Evolutionary conservation across 2,329 filamentous ascomycete genomes (phyloP), one percentile per base, ranked within the genome.

Genomic region (Botryotinia globosa): DNA sequence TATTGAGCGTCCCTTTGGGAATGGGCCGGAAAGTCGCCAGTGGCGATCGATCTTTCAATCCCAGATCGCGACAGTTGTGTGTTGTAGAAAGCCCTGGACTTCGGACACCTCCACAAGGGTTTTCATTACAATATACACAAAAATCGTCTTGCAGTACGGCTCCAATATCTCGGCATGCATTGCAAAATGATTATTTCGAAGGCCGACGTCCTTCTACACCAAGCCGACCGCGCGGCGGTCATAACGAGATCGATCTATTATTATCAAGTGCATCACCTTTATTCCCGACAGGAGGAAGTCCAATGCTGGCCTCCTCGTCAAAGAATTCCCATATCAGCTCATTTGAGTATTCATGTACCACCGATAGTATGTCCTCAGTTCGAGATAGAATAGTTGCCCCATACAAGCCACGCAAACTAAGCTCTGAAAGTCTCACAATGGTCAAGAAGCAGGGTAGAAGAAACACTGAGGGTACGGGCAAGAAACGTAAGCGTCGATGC

Each of bases 361-460:
- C 71, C 1, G 74, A 74, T 71, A 77, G 73, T 37, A 48, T 71
- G 37, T 69, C 74, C 9, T 72, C 59, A 54, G 32, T 74, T 37
- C 58, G n/a, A 16, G 51, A 66, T 22, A 67, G 67, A 37, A 25
- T 32, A 3, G 74, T 73, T 16, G 72, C 74, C 56, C 77, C 77
- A 22, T 76, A 77, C 32, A 76, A 72, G 45, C n/a, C 75, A 29
- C 74, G 73, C 29, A 71, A 67, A 18, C 34, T 37, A 44, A 73
- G 71, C 37, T 74, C 75, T 9, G 69, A 72, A 14, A 77, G 77
- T 56, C 70, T 77, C 61, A 76, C 75, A 0, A 76, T 78, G 77
- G 62, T 74, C 18, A 73, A 69, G 32, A 71, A 69, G 39, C 34
- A 71, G 4, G 54, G 45, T 54, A 74, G 74, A 51, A 72, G 69